phyloP scores from a whole-genome alignment of 495 filamentous ascomycete species.

The Tuber umbilicatum region DNA sequence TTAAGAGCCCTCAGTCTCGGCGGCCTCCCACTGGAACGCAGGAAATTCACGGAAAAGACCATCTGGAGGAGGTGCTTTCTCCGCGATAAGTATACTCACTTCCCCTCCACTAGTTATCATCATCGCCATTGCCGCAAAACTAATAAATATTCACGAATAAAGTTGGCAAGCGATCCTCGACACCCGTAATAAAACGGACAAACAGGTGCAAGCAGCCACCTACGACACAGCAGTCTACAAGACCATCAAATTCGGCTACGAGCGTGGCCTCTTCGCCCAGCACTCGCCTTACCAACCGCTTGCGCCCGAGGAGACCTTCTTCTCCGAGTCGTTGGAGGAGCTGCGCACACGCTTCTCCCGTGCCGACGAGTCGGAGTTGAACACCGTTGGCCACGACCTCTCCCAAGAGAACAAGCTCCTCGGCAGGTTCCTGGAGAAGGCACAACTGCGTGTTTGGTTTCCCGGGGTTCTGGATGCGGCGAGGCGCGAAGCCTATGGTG shows the following conservation, averaged over 20 bases:
- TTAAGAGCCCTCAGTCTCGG: constrained; percentile 59
- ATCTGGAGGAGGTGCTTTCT: constrained; percentile 80
- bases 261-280: constrained; percentile 34
- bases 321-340: constrained; percentile 29
- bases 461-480: constrained; percentile 35
- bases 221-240: constrained; percentile 39
- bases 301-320: constrained; percentile 28
- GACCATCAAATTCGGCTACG: constrained; percentile 38
- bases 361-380: constrained; percentile 34
- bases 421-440: constrained; percentile 21
- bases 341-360: constrained; percentile 30
- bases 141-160: constrained; percentile 9
- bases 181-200: constrained; percentile 40
- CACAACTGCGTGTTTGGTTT: constrained; percentile 29
- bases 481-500: constrained; percentile 44
- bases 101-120: constrained; percentile 52
- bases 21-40: constrained; percentile 50
- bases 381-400: constrained; percentile 26
- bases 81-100: constrained; percentile 66
- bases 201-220: constrained; percentile 33
- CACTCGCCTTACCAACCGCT: constrained; percentile 31
- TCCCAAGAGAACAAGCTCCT: constrained; percentile 33
- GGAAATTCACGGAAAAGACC: constrained; percentile 56
- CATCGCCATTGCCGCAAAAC: constrained; percentile 18
- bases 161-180: constrained; percentile 41